phyloP scores from a whole-genome alignment of 1,284 basidiomycete species.

The Mrakiaceae sp. region DNA sequence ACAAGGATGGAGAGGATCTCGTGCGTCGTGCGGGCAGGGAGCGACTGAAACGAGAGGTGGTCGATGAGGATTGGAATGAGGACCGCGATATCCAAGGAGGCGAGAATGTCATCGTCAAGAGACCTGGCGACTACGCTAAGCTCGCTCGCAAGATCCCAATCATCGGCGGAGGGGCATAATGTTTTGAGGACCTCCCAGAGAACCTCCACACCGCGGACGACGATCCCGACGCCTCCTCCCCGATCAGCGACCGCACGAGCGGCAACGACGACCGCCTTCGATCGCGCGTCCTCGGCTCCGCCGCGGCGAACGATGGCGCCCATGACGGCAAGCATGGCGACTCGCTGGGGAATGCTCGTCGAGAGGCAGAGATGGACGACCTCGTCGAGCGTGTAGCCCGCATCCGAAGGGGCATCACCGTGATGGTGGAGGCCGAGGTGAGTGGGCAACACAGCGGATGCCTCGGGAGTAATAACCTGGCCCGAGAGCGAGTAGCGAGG shows the following conservation, averaged over 20 bases:
- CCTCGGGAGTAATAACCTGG: constrained; percentile 44
- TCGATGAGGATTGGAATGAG: constrained; percentile 24
- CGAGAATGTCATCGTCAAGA: constrained; percentile 11
- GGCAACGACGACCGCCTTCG: constrained; percentile 18
- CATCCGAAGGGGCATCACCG: constrained; percentile 53
- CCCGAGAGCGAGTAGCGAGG: constrained; percentile 64
- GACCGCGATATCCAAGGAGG: constrained; percentile 27
- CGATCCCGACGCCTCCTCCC: constrained; percentile 10
- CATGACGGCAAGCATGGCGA: constrained; percentile 67
- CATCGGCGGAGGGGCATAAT: background rate
- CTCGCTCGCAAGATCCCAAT: constrained; percentile 23
- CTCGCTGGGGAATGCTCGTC: constrained; percentile 70
- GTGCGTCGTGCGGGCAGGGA: constrained; percentile 20
- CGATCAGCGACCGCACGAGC: constrained; percentile 12
- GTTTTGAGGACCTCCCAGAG: constrained; percentile 7
- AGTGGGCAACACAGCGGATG: constrained; percentile 45
- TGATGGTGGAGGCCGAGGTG: constrained; percentile 87
- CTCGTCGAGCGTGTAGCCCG: constrained; percentile 82
- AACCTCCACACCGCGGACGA: constrained; percentile 8
- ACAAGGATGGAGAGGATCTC: constrained; percentile 52
- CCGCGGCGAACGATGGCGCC: constrained; percentile 44
- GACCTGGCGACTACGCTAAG: no score
- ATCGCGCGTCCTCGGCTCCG: constrained; percentile 28
- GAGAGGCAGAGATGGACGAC: constrained; percentile 72
- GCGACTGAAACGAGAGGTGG: constrained; percentile 20